Base-by-base conservation (phyloP, 2,329 filamentous ascomycete species). In the Neopestalotiopsis sp. region DNA sequence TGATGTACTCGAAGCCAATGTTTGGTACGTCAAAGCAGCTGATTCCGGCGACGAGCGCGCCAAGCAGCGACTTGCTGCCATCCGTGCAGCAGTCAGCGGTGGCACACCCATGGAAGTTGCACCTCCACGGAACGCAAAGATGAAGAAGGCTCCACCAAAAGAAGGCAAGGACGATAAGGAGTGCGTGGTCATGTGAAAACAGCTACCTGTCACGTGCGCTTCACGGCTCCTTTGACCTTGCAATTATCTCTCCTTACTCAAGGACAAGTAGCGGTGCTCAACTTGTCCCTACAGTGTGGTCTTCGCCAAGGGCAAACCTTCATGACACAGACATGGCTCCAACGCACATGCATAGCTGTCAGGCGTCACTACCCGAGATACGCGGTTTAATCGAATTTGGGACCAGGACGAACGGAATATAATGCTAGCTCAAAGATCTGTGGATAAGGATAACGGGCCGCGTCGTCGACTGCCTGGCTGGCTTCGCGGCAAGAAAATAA, bases 11-110 rank as follows among this genome's bases (percentile, higher is more conserved):
- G 95, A 98, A 80, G 95, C 96, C 74, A 99, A 99, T 77, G 93
- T 97, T 40, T 98, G 95, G 95, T 99, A 99, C 78, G 95, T 99
- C 74, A 94, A 93, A 80, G 96, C 96, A 4, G 95, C 96, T 17
- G 95, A 97, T 73, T 89, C 94, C 64, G 96, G 95, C 61, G 95
- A 98, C 76, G 93, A 96, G 75, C 90, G 94, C 69, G 96, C 96
- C 65, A 95, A 92, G 79, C 92, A 96, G 76, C 89, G 96, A 32
- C 86, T 99, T 66, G 90, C 92, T 24, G 93, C 94, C 56, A 99
- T 99, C 70, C 89, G 92, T 70, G 92, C 93, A 9, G 95, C 96
- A 12, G 92, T 95, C 38, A 88, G 85, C 75, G 87, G 78, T 75
- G 69, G 86, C 5, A 85, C 80, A 1, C 85, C 87, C 0, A 89